Percentiles rank a stretch among this genome's conserved stretches.
Conservation (phyloP, 306 rosid species). For the Vicia sativa region DNA sequence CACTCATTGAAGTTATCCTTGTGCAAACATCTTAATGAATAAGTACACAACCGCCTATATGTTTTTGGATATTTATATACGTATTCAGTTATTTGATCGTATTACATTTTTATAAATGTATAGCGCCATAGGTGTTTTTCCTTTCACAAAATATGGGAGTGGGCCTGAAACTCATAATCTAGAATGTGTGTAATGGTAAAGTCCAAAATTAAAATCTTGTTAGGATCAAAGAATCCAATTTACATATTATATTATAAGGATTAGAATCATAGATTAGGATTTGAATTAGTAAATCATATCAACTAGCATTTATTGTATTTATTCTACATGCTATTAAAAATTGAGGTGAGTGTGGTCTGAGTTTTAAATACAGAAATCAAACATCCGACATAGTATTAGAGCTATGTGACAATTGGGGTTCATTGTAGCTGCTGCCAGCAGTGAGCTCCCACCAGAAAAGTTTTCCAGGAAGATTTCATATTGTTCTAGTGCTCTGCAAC, state of each 20-base stretch:
- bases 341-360: neutral
- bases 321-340: neutral
- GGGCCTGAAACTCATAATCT: constrained; percentile 3
- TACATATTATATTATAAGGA: too few species aligned
- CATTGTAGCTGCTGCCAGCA: neutral
- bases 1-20: constrained; percentile 7
- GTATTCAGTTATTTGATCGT: constrained; percentile 13
- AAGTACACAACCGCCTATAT: constrained; percentile 15
- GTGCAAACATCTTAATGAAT: constrained; percentile 27
- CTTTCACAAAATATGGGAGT: constrained; percentile 7
- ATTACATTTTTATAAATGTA: neutral
- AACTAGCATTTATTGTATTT: neutral
- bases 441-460: neutral
- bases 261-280: too few species aligned
- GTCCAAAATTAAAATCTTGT: constrained; percentile 13
- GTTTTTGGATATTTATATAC: constrained; percentile 18
- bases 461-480: neutral
- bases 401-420: neutral
- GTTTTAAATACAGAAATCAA: neutral
- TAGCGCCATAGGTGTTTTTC: neutral
- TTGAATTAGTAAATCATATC: neutral
- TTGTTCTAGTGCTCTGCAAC: neutral
- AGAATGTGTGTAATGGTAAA: neutral
- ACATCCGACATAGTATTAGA: neutral
- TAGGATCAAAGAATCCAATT: too few species aligned